Evolutionary conservation across 2,329 filamentous ascomycete genomes (phyloP).

Genomic region (Rutstroemia sp.): DNA sequence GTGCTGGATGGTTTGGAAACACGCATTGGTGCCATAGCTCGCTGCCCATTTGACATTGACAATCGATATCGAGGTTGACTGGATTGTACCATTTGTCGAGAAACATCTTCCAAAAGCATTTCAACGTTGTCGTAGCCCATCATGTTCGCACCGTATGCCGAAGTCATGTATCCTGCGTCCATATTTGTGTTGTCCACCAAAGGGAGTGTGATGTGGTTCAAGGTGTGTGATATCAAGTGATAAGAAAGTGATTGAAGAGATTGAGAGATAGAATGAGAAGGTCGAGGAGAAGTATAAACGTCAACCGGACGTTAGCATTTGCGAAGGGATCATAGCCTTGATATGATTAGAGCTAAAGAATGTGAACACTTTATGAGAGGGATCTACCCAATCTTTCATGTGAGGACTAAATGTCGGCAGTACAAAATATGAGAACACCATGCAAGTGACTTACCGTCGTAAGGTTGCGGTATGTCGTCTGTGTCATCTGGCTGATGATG

Average conservation of each 20-base stretch:
- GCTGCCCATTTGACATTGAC: constrained; percentile 40
- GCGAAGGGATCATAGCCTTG: constrained; percentile 16
- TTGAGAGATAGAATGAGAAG: background rate
- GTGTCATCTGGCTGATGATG: constrained; percentile 29
- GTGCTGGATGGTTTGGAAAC: constrained; percentile 59
- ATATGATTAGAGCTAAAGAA: constrained; percentile 17
- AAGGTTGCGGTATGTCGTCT: constrained; percentile 27
- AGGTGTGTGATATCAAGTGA: background rate
- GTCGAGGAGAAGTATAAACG: constrained; percentile 9
- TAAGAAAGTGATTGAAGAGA: background rate
- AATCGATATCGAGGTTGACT: constrained; percentile 42
- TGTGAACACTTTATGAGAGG: constrained; percentile 14
- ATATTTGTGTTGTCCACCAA: constrained; percentile 16
- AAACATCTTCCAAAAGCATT: constrained; percentile 43
- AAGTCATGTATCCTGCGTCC: constrained; percentile 18
- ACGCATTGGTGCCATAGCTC: constrained; percentile 45
- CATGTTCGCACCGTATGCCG: constrained; percentile 16
- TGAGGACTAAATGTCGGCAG: constrained; percentile 27
- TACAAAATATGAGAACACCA: constrained; percentile 26
- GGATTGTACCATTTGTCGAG: constrained; percentile 42
- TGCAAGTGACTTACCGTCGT: constrained; percentile 28
- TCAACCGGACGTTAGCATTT: constrained; percentile 13
- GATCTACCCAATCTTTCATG: constrained; percentile 18
- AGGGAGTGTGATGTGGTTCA: background rate
- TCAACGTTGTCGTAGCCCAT: constrained; percentile 34